Base-by-base conservation (phyloP, 768 basidiomycete species). In the Boletus pseudo-olivaceus region DNA sequence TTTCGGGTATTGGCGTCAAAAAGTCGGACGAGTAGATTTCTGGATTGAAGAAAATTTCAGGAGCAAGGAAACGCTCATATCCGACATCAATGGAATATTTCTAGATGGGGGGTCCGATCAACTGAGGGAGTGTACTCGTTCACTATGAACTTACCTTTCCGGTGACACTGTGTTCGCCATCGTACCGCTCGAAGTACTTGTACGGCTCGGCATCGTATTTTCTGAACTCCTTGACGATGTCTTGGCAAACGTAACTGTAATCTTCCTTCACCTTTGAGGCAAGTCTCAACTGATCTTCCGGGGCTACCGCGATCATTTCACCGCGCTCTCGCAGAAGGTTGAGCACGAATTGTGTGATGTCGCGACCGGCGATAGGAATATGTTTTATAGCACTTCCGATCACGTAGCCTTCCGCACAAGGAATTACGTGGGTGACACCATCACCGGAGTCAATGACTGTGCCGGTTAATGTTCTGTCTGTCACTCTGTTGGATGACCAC, bases 41-140 rank as follows among this genome's bases (percentile, higher is more conserved):
- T 14, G 97, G 97, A 75, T 98, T 98, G 82, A 98, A 98, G 78
- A 98, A 98, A 65, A 98, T 97, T 72, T 98, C 97, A 6, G 97
- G 95, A 6, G 96, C 97, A 49, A 98, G 85, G 82, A 99, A 99
- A 26, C 97, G 93, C 72, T 98, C 97, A 73, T 98, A 98, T 19
- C 97, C 97, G 54, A 99, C 85, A 64, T 99, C 96, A 45, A 98
- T 76, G 19, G 80, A 72, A 75, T 99, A 98, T 89, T 93, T 91
- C 94, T 95, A 53, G 27, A 23, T 32, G 38, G 35, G 23, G 19
- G 1, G 9, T 39, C 61, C 34, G 56, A 57, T 62, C n/a, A 56
- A 46, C 37, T 26, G 10, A 53, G n/a, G 44, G 9, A 23, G 17
- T 12, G 19, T 14, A 23, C 4, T 33, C 17, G 35, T 35, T 26